These are phyloP conservation scores for Colletotrichum caudatum DNA, from an alignment of 2,329 filamentous ascomycete genomes.

Conservation along the genomic window DNA sequence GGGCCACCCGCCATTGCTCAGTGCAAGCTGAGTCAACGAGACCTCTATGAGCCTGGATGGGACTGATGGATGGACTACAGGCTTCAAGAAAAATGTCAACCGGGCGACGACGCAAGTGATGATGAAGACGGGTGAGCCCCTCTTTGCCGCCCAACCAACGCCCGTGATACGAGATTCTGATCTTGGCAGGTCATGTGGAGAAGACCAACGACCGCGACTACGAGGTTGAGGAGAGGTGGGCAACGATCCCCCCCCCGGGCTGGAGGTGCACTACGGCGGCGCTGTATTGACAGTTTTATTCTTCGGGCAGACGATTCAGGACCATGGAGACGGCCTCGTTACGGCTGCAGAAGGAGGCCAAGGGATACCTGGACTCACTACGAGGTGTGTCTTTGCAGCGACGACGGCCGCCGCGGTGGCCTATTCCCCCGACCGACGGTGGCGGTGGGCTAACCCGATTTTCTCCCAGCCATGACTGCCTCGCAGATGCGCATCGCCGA, in stretches of 20 bases:
- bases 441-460: constrained; percentile 36
- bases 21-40: neutral
- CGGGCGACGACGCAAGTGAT: constrained; percentile 99
- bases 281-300: constrained; percentile 40
- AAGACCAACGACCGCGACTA: constrained; percentile 99
- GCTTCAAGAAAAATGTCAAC: constrained; percentile 90
- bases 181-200: constrained; percentile 84
- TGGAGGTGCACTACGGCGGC: too few relatives aligned
- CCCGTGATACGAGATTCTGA: constrained; percentile 22
- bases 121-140: constrained; percentile 90
- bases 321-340: constrained; percentile 97
- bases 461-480: constrained; percentile 86
- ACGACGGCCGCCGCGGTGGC: neutral
- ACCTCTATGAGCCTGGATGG: neutral
- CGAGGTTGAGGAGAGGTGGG: constrained; percentile 92
- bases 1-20: constrained; percentile 21
- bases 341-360: constrained; percentile 95
- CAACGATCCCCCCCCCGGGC: neutral
- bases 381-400: constrained; percentile 72
- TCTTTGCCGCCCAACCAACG: neutral
- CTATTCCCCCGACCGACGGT: neutral
- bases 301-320: constrained; percentile 79
- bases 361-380: constrained; percentile 95
- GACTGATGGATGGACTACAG: constrained; percentile 46
- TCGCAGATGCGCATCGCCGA: constrained; percentile 99